Conservation (phyloP, 2,329 filamentous ascomycete genomes). For the Cladosporium austrohemisphaericum region DNA sequence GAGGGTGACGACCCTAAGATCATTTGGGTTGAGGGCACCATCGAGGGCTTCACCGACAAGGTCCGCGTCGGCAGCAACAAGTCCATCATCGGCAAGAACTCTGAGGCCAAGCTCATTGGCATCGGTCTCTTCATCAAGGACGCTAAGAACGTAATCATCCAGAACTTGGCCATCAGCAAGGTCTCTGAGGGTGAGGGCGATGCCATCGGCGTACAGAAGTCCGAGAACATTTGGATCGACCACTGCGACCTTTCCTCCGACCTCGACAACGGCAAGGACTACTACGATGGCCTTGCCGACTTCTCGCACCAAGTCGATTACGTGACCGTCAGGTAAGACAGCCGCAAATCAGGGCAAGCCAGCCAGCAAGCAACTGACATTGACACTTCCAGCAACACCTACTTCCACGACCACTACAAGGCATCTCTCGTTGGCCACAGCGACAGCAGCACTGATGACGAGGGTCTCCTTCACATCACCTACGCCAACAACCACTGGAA, state of each 20-base stretch:
- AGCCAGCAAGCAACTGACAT: conserved; percentile 38
- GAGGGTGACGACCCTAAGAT: conserved; percentile 36
- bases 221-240: conserved; percentile 60
- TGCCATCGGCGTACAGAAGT: conserved; percentile 48
- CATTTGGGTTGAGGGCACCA: conserved; percentile 45
- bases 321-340: conserved; percentile 47
- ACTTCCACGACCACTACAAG: conserved; percentile 60
- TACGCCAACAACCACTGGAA: conserved; percentile 64
- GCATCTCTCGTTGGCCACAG: conserved; percentile 59
- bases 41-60: conserved; percentile 39
- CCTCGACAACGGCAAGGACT: conserved; percentile 60
- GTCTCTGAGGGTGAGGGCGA: conserved; percentile 47
- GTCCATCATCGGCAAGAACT: conserved; percentile 49
- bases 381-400: conserved; percentile 30
- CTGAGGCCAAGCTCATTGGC: conserved; percentile 40
- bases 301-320: conserved; percentile 62
- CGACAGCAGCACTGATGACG: conserved; percentile 59
- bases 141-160: conserved; percentile 54
- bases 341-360: conserved; percentile 31
- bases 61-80: conserved; percentile 50
- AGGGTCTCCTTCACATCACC: conserved; percentile 59
- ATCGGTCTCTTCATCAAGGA: conserved; percentile 48
- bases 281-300: conserved; percentile 65
- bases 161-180: conserved; percentile 53
- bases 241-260: conserved; percentile 63